phyloP scores from a whole-genome alignment of 768 basidiomycete genomes.

The Mycena haematopus region DNA sequence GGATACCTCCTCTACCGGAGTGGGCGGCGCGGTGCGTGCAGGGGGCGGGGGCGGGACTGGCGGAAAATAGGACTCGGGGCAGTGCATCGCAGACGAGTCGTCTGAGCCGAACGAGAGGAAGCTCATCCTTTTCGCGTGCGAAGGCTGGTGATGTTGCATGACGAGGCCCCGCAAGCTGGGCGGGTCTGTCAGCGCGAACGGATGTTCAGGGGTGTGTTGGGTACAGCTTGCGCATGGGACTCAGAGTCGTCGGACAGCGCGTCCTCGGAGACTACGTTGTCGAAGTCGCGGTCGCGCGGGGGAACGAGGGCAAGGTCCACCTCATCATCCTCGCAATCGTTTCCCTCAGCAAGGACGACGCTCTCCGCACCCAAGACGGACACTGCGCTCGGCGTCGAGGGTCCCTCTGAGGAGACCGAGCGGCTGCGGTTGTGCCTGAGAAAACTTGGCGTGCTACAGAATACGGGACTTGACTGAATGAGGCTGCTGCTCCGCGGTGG shows the following conservation, averaged over 20 bases:
- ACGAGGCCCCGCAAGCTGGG: slow-evolving; percentile 10
- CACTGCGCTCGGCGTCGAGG: slow-evolving; percentile 16
- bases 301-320: slow-evolving; percentile 16
- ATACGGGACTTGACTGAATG: background rate
- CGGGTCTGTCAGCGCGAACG: background rate
- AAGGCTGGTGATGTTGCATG: slow-evolving; percentile 9
- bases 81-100: background rate
- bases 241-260: slow-evolving; percentile 1
- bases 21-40: background rate
- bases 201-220: background rate
- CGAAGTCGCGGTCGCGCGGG: slow-evolving; percentile 5
- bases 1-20: background rate
- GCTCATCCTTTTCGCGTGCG: slow-evolving; percentile 13
- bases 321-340: background rate
- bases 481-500: slow-evolving; percentile 23
- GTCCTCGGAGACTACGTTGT: background rate
- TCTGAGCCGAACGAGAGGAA: slow-evolving; percentile 25
- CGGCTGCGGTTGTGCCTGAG: slow-evolving; percentile 19
- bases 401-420: slow-evolving; percentile 21
- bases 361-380: slow-evolving; percentile 3
- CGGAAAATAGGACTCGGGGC: background rate
- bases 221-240: background rate
- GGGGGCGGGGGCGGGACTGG: background rate
- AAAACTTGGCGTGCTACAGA: slow-evolving; percentile 21
- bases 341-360: background rate